phyloP scores from a whole-genome alignment of 1,284 basidiomycete genomes.

The Erythrobasidium hasegawianum region DNA sequence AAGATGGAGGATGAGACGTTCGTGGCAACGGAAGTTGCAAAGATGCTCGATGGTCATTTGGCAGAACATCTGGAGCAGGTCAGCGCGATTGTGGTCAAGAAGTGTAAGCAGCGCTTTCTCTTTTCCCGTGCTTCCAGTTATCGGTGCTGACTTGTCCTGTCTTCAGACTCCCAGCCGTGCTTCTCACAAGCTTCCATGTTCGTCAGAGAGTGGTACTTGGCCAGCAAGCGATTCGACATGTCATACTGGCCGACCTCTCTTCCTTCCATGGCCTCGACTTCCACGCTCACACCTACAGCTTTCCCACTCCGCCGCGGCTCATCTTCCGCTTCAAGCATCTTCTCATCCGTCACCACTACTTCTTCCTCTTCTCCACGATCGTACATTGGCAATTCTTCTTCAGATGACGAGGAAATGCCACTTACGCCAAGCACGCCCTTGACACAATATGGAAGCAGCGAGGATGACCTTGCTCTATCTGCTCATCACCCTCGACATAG shows the following conservation, averaged over 20 bases:
- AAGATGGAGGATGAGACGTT: conserved; percentile 10
- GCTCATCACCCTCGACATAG: neutral
- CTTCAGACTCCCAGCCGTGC: conserved; percentile 48
- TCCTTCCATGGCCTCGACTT: neutral
- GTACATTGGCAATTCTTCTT: conserved; percentile 15
- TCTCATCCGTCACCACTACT: conserved; percentile 8
- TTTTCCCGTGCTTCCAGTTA: neutral
- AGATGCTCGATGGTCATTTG: conserved; percentile 78
- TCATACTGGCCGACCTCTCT: conserved; percentile 14
- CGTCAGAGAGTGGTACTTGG: conserved; percentile 81
- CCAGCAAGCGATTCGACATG: conserved; percentile 51
- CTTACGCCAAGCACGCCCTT: conserved; percentile 25
- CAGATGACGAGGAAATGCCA: conserved; percentile 32
- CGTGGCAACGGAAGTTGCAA: conserved; percentile 61
- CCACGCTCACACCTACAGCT: conserved; percentile 18
- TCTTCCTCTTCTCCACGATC: conserved; percentile 8
- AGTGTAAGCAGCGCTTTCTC: conserved; percentile 49
- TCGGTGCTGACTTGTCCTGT: neutral
- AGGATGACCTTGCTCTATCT: conserved; percentile 1
- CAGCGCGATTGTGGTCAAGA: conserved; percentile 90
- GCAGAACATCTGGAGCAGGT: conserved; percentile 79
- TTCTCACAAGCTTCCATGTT: conserved; percentile 90
- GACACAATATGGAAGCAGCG: conserved; percentile 25
- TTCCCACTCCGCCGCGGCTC: conserved; percentile 26
- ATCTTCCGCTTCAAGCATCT: conserved; percentile 9